Conservation (phyloP, 2,329 filamentous ascomycete genomes). For the Akanthomyces muscarius region DNA sequence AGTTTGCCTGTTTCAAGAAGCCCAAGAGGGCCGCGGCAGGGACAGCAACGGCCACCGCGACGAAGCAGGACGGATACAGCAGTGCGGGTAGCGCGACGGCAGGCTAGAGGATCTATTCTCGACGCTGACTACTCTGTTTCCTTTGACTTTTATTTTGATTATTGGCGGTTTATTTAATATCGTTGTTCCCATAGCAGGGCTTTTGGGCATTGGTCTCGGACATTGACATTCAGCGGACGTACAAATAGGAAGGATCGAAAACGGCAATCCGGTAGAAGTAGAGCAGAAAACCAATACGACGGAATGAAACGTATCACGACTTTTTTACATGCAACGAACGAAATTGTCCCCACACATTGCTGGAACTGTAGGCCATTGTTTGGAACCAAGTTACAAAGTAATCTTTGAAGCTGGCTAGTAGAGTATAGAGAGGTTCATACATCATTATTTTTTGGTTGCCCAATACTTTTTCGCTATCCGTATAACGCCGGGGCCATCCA, state of each 20-base stretch:
- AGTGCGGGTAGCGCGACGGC: conserved; percentile 20
- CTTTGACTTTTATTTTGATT: not conserved
- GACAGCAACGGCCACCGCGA: not conserved
- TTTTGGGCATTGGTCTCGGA: not conserved
- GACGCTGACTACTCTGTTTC: not conserved
- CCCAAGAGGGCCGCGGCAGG: conserved; percentile 42
- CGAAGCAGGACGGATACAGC: conserved; percentile 15
- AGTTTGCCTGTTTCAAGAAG: conserved; percentile 83
- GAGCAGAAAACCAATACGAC: conserved; percentile 1
- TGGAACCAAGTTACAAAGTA: too few species aligned
- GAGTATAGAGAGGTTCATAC: conserved; percentile 4
- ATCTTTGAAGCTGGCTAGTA: not conserved
- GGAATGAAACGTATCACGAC: not conserved
- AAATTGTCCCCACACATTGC: not conserved
- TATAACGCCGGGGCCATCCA: conserved; percentile 4
- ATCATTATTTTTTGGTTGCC: conserved; percentile 9
- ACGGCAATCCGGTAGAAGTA: not conserved
- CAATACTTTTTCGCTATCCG: conserved; percentile 6
- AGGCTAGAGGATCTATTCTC: conserved; percentile 22
- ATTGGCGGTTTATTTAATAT: not conserved
- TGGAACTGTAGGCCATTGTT: not conserved
- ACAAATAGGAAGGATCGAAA: not conserved
- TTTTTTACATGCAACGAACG: not conserved
- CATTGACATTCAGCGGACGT: not conserved
- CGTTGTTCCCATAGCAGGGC: not conserved